Evolutionary conservation across 192 early-diverging fungal species (phyloP).

Genomic region (Diversispora epigaea): DNA sequence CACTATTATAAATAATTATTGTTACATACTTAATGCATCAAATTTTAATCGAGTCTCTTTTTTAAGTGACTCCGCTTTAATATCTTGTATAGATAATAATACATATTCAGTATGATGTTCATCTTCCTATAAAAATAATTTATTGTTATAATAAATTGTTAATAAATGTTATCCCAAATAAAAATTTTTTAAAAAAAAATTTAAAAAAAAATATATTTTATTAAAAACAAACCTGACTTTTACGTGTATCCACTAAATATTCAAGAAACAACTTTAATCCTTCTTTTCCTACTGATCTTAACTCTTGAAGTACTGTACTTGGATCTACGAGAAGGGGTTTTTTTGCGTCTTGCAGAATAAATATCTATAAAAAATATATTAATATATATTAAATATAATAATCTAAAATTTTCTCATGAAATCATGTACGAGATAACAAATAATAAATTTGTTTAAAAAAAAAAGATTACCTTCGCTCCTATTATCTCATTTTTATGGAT

Average conservation of each 20-base stretch:
- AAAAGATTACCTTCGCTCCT: slow-evolving; percentile 54
- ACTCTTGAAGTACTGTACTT: slow-evolving; percentile 33
- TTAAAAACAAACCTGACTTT: slow-evolving; percentile 39
- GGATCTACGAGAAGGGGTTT: slow-evolving; percentile 42
- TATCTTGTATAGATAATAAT: slow-evolving; percentile 41
- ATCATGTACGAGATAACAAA: not conserved
- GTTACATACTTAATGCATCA: slow-evolving; percentile 13
- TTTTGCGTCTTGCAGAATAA: slow-evolving; percentile 38
- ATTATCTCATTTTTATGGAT: slow-evolving; percentile 42
- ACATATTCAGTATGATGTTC: slow-evolving; percentile 44
- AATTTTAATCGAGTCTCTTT: slow-evolving; percentile 6
- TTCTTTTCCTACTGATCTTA: slow-evolving; percentile 38
- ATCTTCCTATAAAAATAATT: slow-evolving; percentile 19
- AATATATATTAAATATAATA: not conserved
- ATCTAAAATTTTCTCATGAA: not conserved
- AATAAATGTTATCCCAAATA: not conserved
- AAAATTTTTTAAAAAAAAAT: not conserved
- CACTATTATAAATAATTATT: not conserved
- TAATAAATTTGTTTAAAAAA: no score
- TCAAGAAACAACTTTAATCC: slow-evolving; percentile 49
- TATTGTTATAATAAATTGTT: no score
- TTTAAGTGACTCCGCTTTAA: slow-evolving; percentile 26
- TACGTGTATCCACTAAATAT: slow-evolving; percentile 49
- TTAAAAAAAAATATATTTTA: not conserved
- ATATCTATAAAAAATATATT: slow-evolving; percentile 43